Evolutionary conservation across 2,329 filamentous ascomycete species (phyloP), one percentile per base, ranked within the genome.

Genomic region (Juglanconis oblonga): DNA sequence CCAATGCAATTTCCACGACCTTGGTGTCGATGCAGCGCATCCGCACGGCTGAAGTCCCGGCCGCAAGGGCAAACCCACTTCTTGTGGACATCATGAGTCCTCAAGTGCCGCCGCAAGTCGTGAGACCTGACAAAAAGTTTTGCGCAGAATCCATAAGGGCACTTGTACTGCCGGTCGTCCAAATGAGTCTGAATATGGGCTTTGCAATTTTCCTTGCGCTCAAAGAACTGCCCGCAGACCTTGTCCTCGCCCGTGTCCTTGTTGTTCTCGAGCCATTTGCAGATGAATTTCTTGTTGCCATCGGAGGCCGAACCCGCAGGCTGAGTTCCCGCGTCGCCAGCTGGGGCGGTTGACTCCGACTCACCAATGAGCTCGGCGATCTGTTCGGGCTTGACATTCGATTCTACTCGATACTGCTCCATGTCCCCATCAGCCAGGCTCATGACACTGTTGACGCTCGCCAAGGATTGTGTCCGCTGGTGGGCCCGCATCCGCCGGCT

Each of bases 141-240:
- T 55, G 89, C 83, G 78, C 95, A 99, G 48, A 62, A 62, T 17
- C 48, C 54, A 58, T 90, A 88, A 50, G 94, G 92, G 76, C 95
- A 99, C 74, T 91, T 89, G 77, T 92, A 99, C 72, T 97, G 95
- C 52, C 95, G 86, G 73, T 99, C 95, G 69, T 96, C 95, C 65
- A 99, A 87, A 75, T 99, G 95, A 3, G 95, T 99, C 76, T 99
- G 95, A 13, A 99, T 91, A 73, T 99, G 95, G 0, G 93, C 96
- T 73, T 97, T 96, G 79, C 98, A 97, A 76, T 99, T 98, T 74
- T 99, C 95, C 74, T 97, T 96, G 67, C 95, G 87, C n/a, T 93
- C 94, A 71, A 99, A 98, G 56, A 87, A 86, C 74, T 97, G 96
- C 67, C 87, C 85, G 74, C 95, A 99, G 33, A 87, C 87, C 8